Percentiles rank a stretch among this genome's conserved stretches.
Evolutionary conservation across 495 filamentous ascomycete genomes (phyloP).

Genomic region (Alectoria sarmentosa): DNA sequence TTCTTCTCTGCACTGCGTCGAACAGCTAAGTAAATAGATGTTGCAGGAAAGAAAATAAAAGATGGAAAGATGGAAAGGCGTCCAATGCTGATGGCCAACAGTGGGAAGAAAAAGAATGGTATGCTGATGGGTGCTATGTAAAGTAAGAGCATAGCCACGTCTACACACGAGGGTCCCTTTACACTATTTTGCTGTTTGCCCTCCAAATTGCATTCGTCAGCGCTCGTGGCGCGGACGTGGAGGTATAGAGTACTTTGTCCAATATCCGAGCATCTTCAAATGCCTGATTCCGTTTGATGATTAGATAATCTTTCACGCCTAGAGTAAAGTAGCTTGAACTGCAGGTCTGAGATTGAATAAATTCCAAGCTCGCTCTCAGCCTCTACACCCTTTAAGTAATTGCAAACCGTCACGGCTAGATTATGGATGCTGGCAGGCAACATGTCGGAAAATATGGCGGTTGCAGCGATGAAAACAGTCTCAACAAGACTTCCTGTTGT

Average conservation of each 20-base stretch:
- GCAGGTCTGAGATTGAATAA: not conserved
- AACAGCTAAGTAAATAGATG: not conserved
- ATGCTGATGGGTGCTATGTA: not conserved
- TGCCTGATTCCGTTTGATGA: not conserved
- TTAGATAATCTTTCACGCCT: not conserved
- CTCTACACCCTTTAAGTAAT: not conserved
- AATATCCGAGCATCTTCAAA: no score
- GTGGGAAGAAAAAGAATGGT: not conserved
- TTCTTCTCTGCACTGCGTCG: not conserved
- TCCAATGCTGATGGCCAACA: not conserved
- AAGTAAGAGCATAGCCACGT: slow-evolving; percentile 11
- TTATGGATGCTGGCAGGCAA: not conserved
- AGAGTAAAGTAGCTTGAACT: not conserved
- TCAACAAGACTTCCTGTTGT: not conserved
- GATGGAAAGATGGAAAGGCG: not conserved
- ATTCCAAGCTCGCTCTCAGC: not conserved
- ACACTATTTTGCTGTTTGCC: no score
- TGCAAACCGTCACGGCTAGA: not conserved
- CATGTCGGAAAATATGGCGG: not conserved
- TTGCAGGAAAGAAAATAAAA: not conserved
- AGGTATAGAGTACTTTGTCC: not conserved
- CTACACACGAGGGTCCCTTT: not conserved
- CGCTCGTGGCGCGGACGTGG: slow-evolving; percentile 12
- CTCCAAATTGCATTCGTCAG: slow-evolving; percentile 11
- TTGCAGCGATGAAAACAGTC: not conserved